Evolutionary conservation across 106 monocot genomes (phyloP), one percentile per base, ranked within the genome.

Genomic region (Hemerocallis citrina): DNA sequence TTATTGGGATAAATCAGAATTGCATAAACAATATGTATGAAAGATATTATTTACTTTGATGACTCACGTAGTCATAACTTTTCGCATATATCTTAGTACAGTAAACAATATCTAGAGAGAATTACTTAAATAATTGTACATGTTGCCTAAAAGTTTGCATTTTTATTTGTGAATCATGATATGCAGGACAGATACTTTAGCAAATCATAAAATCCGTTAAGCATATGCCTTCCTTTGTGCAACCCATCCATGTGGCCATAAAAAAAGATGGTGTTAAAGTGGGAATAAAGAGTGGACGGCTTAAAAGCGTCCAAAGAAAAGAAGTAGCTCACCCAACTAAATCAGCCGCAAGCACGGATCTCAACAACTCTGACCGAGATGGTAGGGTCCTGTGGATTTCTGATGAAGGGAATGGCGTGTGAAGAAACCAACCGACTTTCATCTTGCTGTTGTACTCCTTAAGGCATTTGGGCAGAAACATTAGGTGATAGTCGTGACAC

Each of bases 401-500:
- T 30, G 88, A 88, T 6, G 93, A 93, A 19, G 93, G 93, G 63
- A 93, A 93, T 2, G 88, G 93, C 20, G 93, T 93, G 66, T 93
- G 93, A 57, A 93, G 84, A 54, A 93, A 93, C 88, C 88, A 93
- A 0, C 88, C 93, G 20, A 93, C 88, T 68, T 93, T 93, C 88
- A 93, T 93, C 39, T 72, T 78, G 70, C 71, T 89, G 42, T 96
- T 65, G n/a, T 83, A 69, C 14, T 96, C 95, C 52, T 96, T 96
- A 4, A 96, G 79, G 63, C 90, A 96, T 68, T 87, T 90, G 0
- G 95, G 95, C 29, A 96, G 86, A 50, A 84, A 96, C 95, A 96
- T 96, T 10, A 96, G 76, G 55, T 96, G 95, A 59, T 96, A 96
- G 66, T 96, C 95, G 67, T 96, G 95, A 70, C 95, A 96, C 95